Evolutionary conservation across 805 yeast species (phyloP).

Genomic region (Kodamaea kaohsiungensis): DNA sequence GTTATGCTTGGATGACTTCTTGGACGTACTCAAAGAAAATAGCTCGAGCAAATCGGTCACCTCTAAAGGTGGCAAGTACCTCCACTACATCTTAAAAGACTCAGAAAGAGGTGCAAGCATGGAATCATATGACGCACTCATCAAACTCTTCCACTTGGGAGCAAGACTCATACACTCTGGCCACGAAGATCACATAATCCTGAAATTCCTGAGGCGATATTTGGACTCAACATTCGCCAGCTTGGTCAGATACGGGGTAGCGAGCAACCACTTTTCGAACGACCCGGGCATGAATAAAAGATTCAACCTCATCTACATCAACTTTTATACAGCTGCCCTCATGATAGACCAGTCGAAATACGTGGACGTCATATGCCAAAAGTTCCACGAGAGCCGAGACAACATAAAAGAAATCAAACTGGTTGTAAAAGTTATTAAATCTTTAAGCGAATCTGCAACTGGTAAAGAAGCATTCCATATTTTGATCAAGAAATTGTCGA

Average conservation of each 20-base stretch:
- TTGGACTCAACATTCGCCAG: constrained; percentile 33
- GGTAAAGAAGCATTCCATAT: constrained; percentile 20
- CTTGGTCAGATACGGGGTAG: constrained; percentile 17
- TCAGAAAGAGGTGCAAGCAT: constrained; percentile 25
- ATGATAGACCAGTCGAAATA: constrained; percentile 36
- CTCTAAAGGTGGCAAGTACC: constrained; percentile 33
- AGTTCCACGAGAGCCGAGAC: constrained; percentile 23
- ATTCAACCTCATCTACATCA: constrained; percentile 26
- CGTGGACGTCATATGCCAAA: constrained; percentile 21
- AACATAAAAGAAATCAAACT: constrained; percentile 26
- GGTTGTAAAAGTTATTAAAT: constrained; percentile 31
- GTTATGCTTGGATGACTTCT: constrained; percentile 36
- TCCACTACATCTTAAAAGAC: constrained; percentile 30
- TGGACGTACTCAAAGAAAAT: constrained; percentile 5
- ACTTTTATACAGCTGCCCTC: constrained; percentile 37
- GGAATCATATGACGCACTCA: constrained; percentile 37
- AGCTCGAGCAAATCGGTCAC: constrained; percentile 13
- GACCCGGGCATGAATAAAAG: constrained; percentile 14
- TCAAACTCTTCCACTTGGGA: constrained; percentile 37
- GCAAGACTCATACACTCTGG: constrained; percentile 25
- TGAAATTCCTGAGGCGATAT: constrained; percentile 28
- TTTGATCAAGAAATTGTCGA: constrained; percentile 26
- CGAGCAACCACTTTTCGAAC: constrained; percentile 10
- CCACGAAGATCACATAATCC: constrained; percentile 26
- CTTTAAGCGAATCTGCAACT: constrained; percentile 28